A percentile compares a stretch with the other conserved stretches of the same genome.
Evolutionary conservation across 2,329 filamentous ascomycete species (phyloP).

Genomic region (Dothideomycetes sp.): DNA sequence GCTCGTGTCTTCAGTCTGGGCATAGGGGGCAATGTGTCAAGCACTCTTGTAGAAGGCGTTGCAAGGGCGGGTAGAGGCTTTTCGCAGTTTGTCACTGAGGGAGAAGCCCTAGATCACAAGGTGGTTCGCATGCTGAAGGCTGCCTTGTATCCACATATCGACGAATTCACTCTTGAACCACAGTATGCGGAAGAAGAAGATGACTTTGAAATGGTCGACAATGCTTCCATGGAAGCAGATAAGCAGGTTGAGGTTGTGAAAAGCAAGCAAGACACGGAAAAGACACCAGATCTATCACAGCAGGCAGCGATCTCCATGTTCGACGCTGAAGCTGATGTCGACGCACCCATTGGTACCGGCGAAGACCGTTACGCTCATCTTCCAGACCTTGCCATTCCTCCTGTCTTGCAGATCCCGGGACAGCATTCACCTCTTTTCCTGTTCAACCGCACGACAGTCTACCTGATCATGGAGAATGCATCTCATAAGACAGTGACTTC

Average conservation of each 20-base stretch:
- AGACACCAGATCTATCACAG: no score
- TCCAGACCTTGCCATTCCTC: slow-evolving; percentile 41
- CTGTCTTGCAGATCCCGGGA: slow-evolving; percentile 53
- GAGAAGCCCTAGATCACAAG: slow-evolving; percentile 58
- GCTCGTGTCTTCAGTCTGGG: slow-evolving; percentile 48
- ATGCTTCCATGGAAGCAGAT: slow-evolving; percentile 9
- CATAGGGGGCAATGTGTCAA: slow-evolving; percentile 43
- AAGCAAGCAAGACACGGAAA: no score
- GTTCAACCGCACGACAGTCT: slow-evolving; percentile 54
- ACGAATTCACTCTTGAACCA: slow-evolving; percentile 52
- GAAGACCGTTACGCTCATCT: slow-evolving; percentile 38
- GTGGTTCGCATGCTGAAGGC: slow-evolving; percentile 66
- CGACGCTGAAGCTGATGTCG: slow-evolving; percentile 36
- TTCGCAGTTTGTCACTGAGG: slow-evolving; percentile 47
- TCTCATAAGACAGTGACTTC: slow-evolving; percentile 22
- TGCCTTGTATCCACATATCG: slow-evolving; percentile 54
- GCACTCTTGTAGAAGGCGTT: slow-evolving; percentile 47
- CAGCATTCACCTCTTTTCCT: slow-evolving; percentile 55
- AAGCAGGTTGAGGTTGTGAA: not conserved
- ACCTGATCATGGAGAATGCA: slow-evolving; percentile 50
- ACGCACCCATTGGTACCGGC: slow-evolving; percentile 21
- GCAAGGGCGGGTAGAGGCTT: slow-evolving; percentile 48
- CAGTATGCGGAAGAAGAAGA: slow-evolving; percentile 41
- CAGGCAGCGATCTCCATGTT: slow-evolving; percentile 48
- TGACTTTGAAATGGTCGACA: slow-evolving; percentile 49